Base-by-base conservation (phyloP, 1,284 basidiomycete species). In the Marasmius oreades region DNA sequence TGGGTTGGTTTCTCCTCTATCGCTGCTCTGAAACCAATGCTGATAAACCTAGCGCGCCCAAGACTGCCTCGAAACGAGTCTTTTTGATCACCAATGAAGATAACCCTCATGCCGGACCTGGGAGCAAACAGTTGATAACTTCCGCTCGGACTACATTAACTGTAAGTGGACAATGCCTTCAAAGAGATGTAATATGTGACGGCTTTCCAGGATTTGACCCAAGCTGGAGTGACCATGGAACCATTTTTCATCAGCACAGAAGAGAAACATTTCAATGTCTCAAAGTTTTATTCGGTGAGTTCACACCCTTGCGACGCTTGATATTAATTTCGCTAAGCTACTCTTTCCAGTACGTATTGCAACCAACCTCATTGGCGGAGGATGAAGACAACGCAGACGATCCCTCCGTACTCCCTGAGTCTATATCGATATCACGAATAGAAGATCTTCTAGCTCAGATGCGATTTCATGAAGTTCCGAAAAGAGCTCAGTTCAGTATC, bases 1-100 rank as follows among this genome's bases (percentile, higher is more conserved):
- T 65, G 86, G 88, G 94, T 95, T 60, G 65, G 79, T 69, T 46
- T 45, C 16, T 53, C n/a, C 23, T 5, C 36, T 39, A 44, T 7
- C 24, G 14, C 10, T 34, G 18, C 47, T 34, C 51, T 24, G 31
- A 24, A 5, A 36, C 36, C 47, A 33, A 28, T 10, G 2, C 28
- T 50, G 26, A 50, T 53, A n/a, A 42, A 43, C 23, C 52, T 57
- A 94, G 93, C 14, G 92, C 82, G 54, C 91, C 85, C 4, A 94
- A 92, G 64, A 89, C 87, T 0, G 93, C 93, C 0, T 86, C 88
- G 33, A 95, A 96, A 67, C 86, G 95, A 8, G 82, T 98, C 1
- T 98, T 98, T 67, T 78, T 95, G 51, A 90, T 99, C 50, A 98
- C 96, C 0, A 90, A 98, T 67, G 86, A 95, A 61, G 96, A 98